Evolutionary conservation across 1,284 basidiomycete genomes (phyloP), one percentile per base, ranked within the genome.

Genomic region (Nidula niveotomentosa): DNA sequence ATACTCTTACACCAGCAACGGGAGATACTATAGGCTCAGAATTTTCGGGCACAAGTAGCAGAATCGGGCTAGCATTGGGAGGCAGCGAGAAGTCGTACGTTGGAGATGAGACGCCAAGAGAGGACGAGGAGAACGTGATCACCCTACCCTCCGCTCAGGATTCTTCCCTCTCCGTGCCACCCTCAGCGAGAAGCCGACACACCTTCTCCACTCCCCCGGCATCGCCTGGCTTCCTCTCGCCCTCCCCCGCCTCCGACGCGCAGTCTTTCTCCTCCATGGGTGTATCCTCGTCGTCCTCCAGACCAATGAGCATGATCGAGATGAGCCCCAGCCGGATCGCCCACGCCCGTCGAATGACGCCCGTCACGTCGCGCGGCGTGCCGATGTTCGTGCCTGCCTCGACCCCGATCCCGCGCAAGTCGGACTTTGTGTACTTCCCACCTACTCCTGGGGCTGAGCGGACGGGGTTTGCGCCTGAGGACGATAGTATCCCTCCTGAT

Each of bases 261-360:
- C 18, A 60, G n/a, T 56, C 58, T 8, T 59, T 59, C n/a, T 48
- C 58, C n/a, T 63, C 60, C 36, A 63, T 62, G 18, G 49, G 58
- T n/a, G 56, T 33, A 48, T 34, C 48, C 33, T 37, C 49, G 47
- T 30, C 56, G 12, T 48, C 60, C 10, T 59, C 69, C 13, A 68
- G 74, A 1, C 73, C 73, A 0, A 58, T 65, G 45, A 76, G 72
- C 61, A 71, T 73, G 67, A 62, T 71, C 35, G 73, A 73, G 52
- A 65, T 65, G 5, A 73, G 70, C 53, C 68, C 73, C 6, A 64
- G 62, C 17, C 69, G 70, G 30, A 61, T 73, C 17, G 60, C 65
- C 6, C 62, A 69, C 36, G 74, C 71, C 6, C 69, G 72, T 45
- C 66, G 72, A n/a, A 63, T 76, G 51, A 69, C 68, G 4, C 67